phyloP scores from a whole-genome alignment of 345 rosid species.

The Excoecaria cochinchinensis region DNA sequence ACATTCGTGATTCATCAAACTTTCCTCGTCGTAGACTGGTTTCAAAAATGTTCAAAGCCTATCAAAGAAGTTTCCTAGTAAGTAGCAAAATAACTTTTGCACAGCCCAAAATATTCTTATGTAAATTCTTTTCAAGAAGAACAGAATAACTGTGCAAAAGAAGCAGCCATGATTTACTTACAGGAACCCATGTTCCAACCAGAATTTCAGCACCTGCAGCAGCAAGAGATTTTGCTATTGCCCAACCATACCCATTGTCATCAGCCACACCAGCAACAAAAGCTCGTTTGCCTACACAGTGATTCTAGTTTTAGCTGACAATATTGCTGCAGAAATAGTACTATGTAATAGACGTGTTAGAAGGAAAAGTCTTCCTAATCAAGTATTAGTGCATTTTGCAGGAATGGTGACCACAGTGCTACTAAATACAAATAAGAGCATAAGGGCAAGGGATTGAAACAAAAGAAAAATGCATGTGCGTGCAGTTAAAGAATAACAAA shows the following conservation, averaged over 20 bases:
- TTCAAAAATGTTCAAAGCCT: slow-evolving; percentile 95
- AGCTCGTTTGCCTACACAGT: slow-evolving; percentile 72
- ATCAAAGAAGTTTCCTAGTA: slow-evolving; percentile 27
- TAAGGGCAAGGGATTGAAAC: not conserved
- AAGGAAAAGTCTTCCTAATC: not conserved
- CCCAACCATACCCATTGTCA: slow-evolving; percentile 99
- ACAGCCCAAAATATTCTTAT: not conserved
- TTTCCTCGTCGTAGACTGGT: slow-evolving; percentile 92
- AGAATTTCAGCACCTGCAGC: slow-evolving; percentile 98
- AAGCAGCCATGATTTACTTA: slow-evolving; percentile 35
- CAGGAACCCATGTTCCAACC: slow-evolving; percentile 99
- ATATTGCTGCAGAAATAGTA: not conserved
- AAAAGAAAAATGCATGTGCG: not conserved
- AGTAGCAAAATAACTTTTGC: slow-evolving; percentile 9
- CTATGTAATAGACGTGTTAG: not conserved
- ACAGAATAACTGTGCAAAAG: not conserved
- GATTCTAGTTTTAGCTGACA: slow-evolving; percentile 3
- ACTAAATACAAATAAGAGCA: not conserved
- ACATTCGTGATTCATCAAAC: slow-evolving; percentile 89
- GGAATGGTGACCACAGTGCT: no score
- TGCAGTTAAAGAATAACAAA: not conserved
- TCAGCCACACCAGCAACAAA: slow-evolving; percentile 98
- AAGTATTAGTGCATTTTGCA: not conserved
- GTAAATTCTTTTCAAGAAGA: not conserved
- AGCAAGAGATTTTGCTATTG: slow-evolving; percentile 96